These are phyloP conservation scores for Sarcodon aspratus DNA, from an alignment of 768 basidiomycete species.

Conservation along the genomic window DNA sequence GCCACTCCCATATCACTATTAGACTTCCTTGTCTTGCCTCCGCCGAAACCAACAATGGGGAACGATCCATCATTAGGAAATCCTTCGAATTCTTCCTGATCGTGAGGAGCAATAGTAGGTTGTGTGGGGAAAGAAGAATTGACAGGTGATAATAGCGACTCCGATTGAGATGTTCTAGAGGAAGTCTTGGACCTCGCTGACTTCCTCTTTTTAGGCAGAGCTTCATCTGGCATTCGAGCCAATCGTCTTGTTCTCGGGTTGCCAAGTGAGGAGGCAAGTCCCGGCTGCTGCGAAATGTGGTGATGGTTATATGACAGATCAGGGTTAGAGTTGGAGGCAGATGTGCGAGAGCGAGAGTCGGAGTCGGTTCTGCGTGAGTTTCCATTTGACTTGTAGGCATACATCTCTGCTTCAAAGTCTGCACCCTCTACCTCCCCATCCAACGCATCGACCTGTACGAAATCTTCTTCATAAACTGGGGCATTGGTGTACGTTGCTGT, in stretches of 20 bases:
- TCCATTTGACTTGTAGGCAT: constrained; percentile 24
- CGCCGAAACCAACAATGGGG: constrained; percentile 24
- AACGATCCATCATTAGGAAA: constrained; percentile 16
- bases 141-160: constrained; percentile 30
- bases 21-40: constrained; percentile 19
- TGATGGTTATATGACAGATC: constrained; percentile 14
- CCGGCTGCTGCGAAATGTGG: constrained; percentile 13
- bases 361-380: constrained; percentile 32
- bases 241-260: too few relatives aligned
- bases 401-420: constrained; percentile 47
- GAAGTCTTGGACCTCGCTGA: constrained; percentile 17
- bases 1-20: constrained; percentile 29
- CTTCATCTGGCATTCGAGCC: neutral
- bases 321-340: constrained; percentile 30
- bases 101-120: constrained; percentile 20
- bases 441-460: constrained; percentile 7
- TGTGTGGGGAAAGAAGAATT: constrained; percentile 15
- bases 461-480: constrained; percentile 5
- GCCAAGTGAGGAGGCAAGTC: neutral
- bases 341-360: constrained; percentile 52
- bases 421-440: constrained; percentile 28
- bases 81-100: constrained; percentile 22
- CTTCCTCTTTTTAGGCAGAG: constrained; percentile 7
- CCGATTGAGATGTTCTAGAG: constrained; percentile 33
- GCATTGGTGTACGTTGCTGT: neutral